Evolutionary conservation across 2,329 filamentous ascomycete species (phyloP).

Genomic region (Ophiostoma ulmi): DNA sequence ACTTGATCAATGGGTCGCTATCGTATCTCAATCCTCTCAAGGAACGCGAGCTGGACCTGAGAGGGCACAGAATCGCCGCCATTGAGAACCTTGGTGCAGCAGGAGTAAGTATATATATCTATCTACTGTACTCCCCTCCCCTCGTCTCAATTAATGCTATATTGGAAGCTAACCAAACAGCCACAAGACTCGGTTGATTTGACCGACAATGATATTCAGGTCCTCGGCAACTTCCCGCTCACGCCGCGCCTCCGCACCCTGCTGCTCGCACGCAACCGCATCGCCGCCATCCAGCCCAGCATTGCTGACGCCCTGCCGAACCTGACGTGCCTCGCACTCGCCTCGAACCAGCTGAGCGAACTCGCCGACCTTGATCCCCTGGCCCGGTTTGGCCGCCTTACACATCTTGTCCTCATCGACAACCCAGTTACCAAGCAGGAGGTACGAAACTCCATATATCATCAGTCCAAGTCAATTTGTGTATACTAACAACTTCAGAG

Average conservation of each 20-base stretch:
- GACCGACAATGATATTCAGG: conserved; percentile 93
- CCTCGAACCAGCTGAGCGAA: conserved; percentile 76
- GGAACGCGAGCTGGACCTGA: conserved; percentile 96
- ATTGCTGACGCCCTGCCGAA: conserved; percentile 73
- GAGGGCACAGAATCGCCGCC: conserved; percentile 96
- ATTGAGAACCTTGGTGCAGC: conserved; percentile 98
- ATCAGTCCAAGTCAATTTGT: too few species aligned
- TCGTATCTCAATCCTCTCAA: conserved; percentile 98
- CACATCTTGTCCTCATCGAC: conserved; percentile 74
- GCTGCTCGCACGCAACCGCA: conserved; percentile 82
- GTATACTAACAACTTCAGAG: conserved; percentile 50
- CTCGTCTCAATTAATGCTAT: neutral
- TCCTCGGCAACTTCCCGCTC: conserved; percentile 86
- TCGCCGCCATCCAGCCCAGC: conserved; percentile 72
- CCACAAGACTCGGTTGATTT: conserved; percentile 96
- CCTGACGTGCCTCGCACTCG: conserved; percentile 74
- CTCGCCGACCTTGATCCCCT: conserved; percentile 84
- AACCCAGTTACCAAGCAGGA: conserved; percentile 92
- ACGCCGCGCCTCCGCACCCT: conserved; percentile 83
- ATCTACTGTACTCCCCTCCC: conserved; percentile 14
- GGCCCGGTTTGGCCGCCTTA: conserved; percentile 61
- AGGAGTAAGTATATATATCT: conserved; percentile 56
- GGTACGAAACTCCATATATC: conserved; percentile 47
- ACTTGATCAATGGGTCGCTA: conserved; percentile 88
- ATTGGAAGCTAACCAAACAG: conserved; percentile 40